phyloP scores from a whole-genome alignment of 805 yeast species.

The Wickerhamiella allomyrinae region DNA sequence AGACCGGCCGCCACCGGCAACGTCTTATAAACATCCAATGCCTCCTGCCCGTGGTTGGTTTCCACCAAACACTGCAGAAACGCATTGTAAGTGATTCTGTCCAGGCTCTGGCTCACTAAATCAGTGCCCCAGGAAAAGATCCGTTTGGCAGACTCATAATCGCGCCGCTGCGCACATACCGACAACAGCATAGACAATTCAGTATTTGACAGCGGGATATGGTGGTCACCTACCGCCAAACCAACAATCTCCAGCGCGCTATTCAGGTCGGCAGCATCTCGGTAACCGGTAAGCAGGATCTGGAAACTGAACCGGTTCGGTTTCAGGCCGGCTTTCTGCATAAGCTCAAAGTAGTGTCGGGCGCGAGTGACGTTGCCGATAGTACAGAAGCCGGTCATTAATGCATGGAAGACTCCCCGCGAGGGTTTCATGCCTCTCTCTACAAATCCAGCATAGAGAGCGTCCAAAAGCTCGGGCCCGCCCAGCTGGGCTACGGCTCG shows the following conservation, averaged over 20 bases:
- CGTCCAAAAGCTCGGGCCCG: conserved; percentile 34
- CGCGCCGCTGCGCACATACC: conserved; percentile 20
- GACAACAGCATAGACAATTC: conserved; percentile 19
- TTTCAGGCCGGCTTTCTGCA: conserved; percentile 19
- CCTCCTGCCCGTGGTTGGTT: conserved; percentile 21
- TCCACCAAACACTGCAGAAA: conserved; percentile 23
- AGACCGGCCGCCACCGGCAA: conserved; percentile 15
- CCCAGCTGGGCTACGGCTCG: conserved; percentile 40
- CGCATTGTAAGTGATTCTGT: conserved; percentile 19
- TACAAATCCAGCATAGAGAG: conserved; percentile 34
- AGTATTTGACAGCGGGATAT: conserved; percentile 14
- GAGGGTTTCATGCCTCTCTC: conserved; percentile 36
- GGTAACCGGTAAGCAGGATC: conserved; percentile 25
- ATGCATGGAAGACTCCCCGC: conserved; percentile 29
- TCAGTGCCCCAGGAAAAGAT: conserved; percentile 19
- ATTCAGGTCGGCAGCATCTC: conserved; percentile 27
- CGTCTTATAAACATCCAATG: conserved; percentile 21
- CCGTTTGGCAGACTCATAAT: conserved; percentile 16
- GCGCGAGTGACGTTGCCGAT: conserved; percentile 28
- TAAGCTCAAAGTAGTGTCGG: conserved; percentile 26
- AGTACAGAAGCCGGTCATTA: conserved; percentile 31
- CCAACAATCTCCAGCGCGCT: conserved; percentile 22
- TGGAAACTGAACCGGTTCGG: conserved; percentile 24
- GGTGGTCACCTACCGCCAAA: conserved; percentile 12
- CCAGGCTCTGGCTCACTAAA: conserved; percentile 17